Percentiles rank a stretch among this genome's conserved stretches.
Conservation (phyloP, 2,329 filamentous ascomycete genomes). For the Trichoderma sp. region DNA sequence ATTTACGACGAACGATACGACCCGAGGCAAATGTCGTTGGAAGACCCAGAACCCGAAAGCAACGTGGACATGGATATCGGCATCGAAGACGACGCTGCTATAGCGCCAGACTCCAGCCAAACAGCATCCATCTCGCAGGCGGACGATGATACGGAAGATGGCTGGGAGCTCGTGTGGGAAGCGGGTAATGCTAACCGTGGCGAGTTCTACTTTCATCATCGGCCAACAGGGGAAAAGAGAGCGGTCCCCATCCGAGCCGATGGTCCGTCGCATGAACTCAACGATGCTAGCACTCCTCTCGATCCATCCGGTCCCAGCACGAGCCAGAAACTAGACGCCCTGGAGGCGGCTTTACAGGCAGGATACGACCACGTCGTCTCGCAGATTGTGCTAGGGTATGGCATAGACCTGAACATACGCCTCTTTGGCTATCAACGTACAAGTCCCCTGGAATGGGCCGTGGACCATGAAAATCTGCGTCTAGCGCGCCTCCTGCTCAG, state of each 20-base stretch:
- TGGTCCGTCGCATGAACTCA: background rate
- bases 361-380: slow-evolving; percentile 1
- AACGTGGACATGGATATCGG: background rate
- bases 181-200: background rate
- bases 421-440: background rate
- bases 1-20: background rate
- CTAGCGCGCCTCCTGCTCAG: slow-evolving; percentile 6
- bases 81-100: background rate
- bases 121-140: background rate
- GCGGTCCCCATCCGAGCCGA: background rate
- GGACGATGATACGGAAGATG: background rate
- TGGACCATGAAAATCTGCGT: background rate
- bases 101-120: background rate
- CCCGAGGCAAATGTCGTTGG: background rate
- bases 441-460: slow-evolving; percentile 9
- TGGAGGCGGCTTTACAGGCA: slow-evolving; percentile 12
- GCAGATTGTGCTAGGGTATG: background rate
- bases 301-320: background rate
- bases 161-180: slow-evolving; percentile 16
- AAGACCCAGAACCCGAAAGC: background rate
- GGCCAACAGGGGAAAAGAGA: background rate
- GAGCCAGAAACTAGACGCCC: slow-evolving; percentile 12
- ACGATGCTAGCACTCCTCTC: background rate
- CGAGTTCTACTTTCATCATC: slow-evolving; percentile 3
- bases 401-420: slow-evolving; percentile 12